Conservation (phyloP, 2,329 filamentous ascomycete genomes). For the Amylocarpus encephaloides region DNA sequence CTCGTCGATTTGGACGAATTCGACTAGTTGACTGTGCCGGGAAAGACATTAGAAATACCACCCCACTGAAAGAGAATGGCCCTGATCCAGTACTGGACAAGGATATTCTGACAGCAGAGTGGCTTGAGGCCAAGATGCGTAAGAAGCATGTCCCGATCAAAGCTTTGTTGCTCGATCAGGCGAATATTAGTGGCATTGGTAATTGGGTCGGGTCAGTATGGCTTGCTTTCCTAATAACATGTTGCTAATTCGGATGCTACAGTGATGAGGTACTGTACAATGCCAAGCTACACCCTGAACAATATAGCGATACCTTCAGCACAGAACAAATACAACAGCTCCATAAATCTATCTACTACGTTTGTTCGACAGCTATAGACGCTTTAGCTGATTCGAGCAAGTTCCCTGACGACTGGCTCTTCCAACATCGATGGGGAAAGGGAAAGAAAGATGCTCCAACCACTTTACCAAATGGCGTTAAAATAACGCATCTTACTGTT, state of each 20-base stretch:
- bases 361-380: constrained; percentile 75
- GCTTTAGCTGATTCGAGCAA: constrained; percentile 72
- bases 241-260: constrained; percentile 6
- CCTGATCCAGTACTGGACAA: constrained; percentile 86
- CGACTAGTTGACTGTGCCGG: constrained; percentile 76
- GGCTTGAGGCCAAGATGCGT: constrained; percentile 63
- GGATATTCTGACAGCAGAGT: constrained; percentile 68
- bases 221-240: not conserved
- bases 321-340: constrained; percentile 65
- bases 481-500: constrained; percentile 79
- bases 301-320: constrained; percentile 78
- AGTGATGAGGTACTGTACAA: constrained; percentile 88
- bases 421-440: constrained; percentile 84
- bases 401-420: constrained; percentile 84
- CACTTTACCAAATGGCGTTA: constrained; percentile 74
- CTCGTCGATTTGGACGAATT: constrained; percentile 71
- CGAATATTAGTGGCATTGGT: constrained; percentile 83
- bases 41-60: constrained; percentile 65
- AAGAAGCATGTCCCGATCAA: constrained; percentile 83
- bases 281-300: constrained; percentile 82
- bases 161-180: constrained; percentile 80
- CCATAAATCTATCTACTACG: constrained; percentile 66
- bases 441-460: constrained; percentile 65
- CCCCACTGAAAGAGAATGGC: constrained; percentile 83
- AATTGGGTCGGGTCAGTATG: constrained; percentile 78